These are phyloP conservation scores for Globisporangium emineosum DNA, from an alignment of 352 stramenopile genomes.

Conservation along the genomic window DNA sequence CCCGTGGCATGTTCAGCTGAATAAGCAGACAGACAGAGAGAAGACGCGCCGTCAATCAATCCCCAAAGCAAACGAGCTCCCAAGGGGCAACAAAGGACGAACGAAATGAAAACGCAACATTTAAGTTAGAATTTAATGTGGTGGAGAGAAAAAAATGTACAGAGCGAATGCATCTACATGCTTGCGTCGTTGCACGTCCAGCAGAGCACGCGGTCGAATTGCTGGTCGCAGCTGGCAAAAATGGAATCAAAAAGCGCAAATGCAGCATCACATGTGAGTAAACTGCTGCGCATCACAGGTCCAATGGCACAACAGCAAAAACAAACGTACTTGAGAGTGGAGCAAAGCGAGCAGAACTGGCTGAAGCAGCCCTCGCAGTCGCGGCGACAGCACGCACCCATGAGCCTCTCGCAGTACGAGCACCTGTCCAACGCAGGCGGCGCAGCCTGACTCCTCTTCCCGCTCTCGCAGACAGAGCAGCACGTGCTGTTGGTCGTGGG, in stretches of 20 bases:
- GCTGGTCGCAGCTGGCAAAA: constrained; percentile 52
- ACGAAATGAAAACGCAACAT: constrained; percentile 8
- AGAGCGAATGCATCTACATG: not conserved
- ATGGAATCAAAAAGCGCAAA: not conserved
- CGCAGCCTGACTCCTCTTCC: constrained; percentile 16
- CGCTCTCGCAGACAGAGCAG: constrained; percentile 41
- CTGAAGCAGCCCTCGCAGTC: constrained; percentile 54
- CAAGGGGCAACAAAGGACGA: not conserved
- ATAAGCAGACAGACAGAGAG: not conserved
- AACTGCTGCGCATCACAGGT: not conserved
- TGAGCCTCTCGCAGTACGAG: constrained; percentile 58
- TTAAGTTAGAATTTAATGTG: constrained; percentile 13
- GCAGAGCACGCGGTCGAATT: constrained; percentile 79
- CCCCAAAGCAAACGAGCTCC: not conserved
- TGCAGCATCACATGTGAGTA: not conserved
- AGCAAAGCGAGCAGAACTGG: constrained; percentile 76
- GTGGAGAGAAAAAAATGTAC: not conserved
- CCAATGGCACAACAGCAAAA: not conserved
- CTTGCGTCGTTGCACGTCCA: constrained; percentile 63
- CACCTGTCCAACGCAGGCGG: constrained; percentile 29
- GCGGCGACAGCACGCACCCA: constrained; percentile 55
- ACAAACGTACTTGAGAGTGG: constrained; percentile 68
- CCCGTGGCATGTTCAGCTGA: constrained; percentile 35
- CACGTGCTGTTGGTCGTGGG: constrained; percentile 8
- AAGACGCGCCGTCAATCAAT: not conserved